A percentile compares a stretch with the other conserved stretches of the same genome.
Conservation (phyloP, 257 asterid genomes). For the Plantago ovata region DNA sequence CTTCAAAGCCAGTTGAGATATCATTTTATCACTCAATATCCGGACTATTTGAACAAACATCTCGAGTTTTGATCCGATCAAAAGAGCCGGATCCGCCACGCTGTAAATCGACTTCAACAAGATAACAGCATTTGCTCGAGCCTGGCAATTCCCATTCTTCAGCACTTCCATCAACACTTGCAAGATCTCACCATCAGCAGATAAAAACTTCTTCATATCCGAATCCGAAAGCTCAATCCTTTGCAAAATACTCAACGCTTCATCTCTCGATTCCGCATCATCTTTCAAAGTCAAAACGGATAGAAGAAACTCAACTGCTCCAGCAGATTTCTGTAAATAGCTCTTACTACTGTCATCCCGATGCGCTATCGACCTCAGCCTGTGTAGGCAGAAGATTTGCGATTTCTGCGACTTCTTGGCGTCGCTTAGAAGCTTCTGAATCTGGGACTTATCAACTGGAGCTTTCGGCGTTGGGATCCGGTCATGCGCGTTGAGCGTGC, state of each 20-base stretch:
- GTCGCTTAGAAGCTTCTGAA: conserved; percentile 39
- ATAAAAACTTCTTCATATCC: conserved; percentile 11
- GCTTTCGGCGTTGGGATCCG: conserved; percentile 68
- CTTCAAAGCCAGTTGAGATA: conserved; percentile 40
- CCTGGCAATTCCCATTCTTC: conserved; percentile 12
- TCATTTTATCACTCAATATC: conserved; percentile 26
- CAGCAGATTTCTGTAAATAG: conserved; percentile 35
- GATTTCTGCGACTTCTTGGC: conserved; percentile 27
- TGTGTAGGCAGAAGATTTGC: conserved; percentile 30
- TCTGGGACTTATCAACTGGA: conserved; percentile 34
- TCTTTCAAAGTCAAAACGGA: conserved; percentile 23
- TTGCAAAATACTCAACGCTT: conserved; percentile 24
- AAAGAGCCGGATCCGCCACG: conserved; percentile 16
- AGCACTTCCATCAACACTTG: neutral
- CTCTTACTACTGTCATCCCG: conserved; percentile 25
- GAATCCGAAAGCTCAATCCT: conserved; percentile 13
- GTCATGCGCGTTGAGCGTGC: conserved; percentile 56
- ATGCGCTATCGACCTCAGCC: conserved; percentile 39
- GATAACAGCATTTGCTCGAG: conserved; percentile 13
- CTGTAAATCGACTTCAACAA: conserved; percentile 1
- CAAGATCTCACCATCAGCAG: conserved; percentile 8
- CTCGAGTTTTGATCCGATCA: conserved; percentile 19
- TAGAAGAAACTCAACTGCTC: conserved; percentile 35
- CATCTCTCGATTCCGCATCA: conserved; percentile 21
- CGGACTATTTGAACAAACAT: conserved; percentile 2